Percentiles rank a stretch among this genome's conserved stretches.
Evolutionary conservation across 305 asterid genomes (phyloP).

Genomic region (Lippia alba): DNA sequence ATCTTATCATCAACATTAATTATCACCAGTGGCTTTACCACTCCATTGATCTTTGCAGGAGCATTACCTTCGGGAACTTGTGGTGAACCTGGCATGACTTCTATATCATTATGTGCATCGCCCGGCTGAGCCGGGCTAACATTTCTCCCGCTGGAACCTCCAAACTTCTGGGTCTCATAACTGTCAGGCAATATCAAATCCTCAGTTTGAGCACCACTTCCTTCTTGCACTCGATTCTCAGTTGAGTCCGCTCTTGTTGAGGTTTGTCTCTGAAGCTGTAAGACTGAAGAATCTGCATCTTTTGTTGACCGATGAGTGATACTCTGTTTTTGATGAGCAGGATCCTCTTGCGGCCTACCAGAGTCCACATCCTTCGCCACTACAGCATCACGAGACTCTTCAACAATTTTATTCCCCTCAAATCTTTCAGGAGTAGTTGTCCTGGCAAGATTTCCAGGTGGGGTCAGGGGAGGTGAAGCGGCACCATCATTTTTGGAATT

Average conservation of each 20-base stretch:
- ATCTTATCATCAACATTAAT: conserved; percentile 62
- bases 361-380: conserved; percentile 32
- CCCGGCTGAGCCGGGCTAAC: conserved; percentile 7
- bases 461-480: conserved; percentile 23
- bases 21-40: conserved; percentile 51
- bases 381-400: conserved; percentile 23
- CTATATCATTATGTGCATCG: conserved; percentile 31
- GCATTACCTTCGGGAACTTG: conserved; percentile 39
- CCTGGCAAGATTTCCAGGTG: conserved; percentile 9
- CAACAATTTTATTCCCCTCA: conserved; percentile 28
- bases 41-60: conserved; percentile 38
- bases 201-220: not conserved
- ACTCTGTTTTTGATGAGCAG: conserved; percentile 27
- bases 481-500: conserved; percentile 21
- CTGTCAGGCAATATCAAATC: not conserved
- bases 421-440: not conserved
- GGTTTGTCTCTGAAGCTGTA: conserved; percentile 1
- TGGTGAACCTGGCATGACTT: conserved; percentile 32
- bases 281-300: conserved; percentile 16
- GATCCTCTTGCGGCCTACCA: conserved; percentile 8
- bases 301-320: conserved; percentile 10
- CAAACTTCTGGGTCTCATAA: conserved; percentile 22
- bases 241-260: conserved; percentile 23
- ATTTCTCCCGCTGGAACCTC: conserved; percentile 28
- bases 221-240: conserved; percentile 26